Evolutionary conservation across 805 yeast species (phyloP), one percentile per base, ranked within the genome.

Genomic region (Ogataea pini): DNA sequence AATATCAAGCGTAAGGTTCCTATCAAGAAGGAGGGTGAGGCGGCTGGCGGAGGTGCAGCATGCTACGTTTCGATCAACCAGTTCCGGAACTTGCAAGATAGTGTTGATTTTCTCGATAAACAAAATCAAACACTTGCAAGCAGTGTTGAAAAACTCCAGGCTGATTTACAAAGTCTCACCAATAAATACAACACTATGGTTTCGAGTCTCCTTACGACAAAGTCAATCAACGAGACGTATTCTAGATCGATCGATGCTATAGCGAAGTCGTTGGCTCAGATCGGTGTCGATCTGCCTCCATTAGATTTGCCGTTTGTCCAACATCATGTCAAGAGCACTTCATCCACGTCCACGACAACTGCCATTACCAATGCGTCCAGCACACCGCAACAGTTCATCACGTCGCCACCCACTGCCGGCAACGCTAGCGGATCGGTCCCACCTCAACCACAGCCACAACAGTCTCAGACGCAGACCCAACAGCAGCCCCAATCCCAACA

Each of bases 1-100:
- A 86, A 87, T 55, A 94, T 94, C 62, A 89, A 88, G 61, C 72
- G 97, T 40, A 91, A 91, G 64, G 85, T 85, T 0, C 86, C 94
- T 4, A 69, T 73, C 13, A 64, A 62, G 25, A 63, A 57, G 42
- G 65, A 61, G 12, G 59, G 55, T 7, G 61, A 55, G 18, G 46
- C 41, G 7, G 36, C 46, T 7, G n/a, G 44, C 20, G 28, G 43
- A 3, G 18, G 49, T 1, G 45, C 51, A 7, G 19, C 33, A 19
- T 42, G 46, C 29, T 49, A 47, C 34, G 64, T 60, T 12, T 56
- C 64, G 9, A 46, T 58, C 16, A 49, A 52, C 24, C 64, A 61
- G 19, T 59, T 62, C 27, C 54, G 59, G 38, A 54, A 52, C 24
- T 42, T 57, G 12, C 62, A 62, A 37, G 65, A 65, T 44, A 48